phyloP scores from a whole-genome alignment of 352 stramenopile genomes.

The Nothophytophthora sp. region DNA sequence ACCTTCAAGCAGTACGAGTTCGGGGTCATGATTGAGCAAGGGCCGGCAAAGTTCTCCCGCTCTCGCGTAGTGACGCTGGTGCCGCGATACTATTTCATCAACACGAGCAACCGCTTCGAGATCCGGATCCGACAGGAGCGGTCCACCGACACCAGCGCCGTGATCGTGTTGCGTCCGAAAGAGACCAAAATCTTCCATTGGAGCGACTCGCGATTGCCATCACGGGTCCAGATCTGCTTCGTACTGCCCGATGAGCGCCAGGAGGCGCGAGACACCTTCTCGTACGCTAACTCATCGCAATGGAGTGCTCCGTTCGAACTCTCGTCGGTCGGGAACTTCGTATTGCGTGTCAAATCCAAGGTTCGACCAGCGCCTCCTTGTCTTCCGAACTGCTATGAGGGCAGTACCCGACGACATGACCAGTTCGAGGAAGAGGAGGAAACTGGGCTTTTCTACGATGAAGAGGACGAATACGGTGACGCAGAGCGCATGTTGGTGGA shows the following conservation, averaged over 20 bases:
- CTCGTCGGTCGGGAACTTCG: slow-evolving; percentile 79
- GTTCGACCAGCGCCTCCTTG: slow-evolving; percentile 40
- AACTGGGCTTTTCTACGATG: slow-evolving; percentile 29
- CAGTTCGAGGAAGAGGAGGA: slow-evolving; percentile 34
- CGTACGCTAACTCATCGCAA: slow-evolving; percentile 48
- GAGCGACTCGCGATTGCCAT: slow-evolving; percentile 62
- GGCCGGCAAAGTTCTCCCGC: slow-evolving; percentile 69
- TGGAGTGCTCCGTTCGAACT: slow-evolving; percentile 84
- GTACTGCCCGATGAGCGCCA: slow-evolving; percentile 38
- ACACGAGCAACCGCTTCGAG: slow-evolving; percentile 63
- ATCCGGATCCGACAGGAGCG: slow-evolving; percentile 73
- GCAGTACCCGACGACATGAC: slow-evolving; percentile 8
- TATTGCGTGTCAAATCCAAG: slow-evolving; percentile 69
- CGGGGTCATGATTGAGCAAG: slow-evolving; percentile 87
- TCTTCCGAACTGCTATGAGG: slow-evolving; percentile 49
- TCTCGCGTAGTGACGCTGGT: slow-evolving; percentile 82
- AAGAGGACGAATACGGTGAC: slow-evolving; percentile 37
- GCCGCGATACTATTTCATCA: slow-evolving; percentile 82
- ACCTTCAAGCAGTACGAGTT: slow-evolving; percentile 82
- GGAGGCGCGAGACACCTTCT: slow-evolving; percentile 15
- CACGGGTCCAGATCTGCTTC: slow-evolving; percentile 77
- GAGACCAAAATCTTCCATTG: slow-evolving; percentile 82
- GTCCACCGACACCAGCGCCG: slow-evolving; percentile 28
- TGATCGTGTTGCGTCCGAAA: slow-evolving; percentile 47
- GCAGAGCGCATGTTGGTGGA: slow-evolving; percentile 35